A percentile compares a stretch with the other conserved stretches of the same genome.
phyloP scores from a whole-genome alignment of 2,329 filamentous ascomycete genomes.

The Cytospora piceicola region DNA sequence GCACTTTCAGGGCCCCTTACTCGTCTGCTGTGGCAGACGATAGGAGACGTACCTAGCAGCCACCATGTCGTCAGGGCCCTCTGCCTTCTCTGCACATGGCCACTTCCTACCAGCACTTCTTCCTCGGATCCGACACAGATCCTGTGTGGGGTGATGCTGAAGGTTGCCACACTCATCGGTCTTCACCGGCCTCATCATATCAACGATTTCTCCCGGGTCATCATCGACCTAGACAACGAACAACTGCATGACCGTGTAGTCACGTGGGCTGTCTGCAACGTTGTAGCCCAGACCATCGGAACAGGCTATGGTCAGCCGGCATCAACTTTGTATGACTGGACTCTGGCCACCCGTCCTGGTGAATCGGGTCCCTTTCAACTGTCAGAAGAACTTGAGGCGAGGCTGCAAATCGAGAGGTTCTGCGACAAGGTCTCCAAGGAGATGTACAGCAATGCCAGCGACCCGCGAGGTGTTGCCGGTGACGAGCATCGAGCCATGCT shows the following conservation, averaged over 20 bases:
- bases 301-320: conserved; percentile 83
- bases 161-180: conserved; percentile 81
- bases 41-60: conserved; percentile 76
- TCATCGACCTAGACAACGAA: conserved; percentile 75
- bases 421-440: conserved; percentile 78
- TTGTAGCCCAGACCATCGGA: conserved; percentile 80
- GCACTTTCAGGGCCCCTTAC: conserved; percentile 71
- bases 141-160: conserved; percentile 83
- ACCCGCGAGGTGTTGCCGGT: conserved; percentile 69
- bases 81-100: conserved; percentile 81
- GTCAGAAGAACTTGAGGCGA: conserved; percentile 65
- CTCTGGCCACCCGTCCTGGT: conserved; percentile 63
- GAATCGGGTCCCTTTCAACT: conserved; percentile 64
- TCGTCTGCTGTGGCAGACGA: conserved; percentile 74
- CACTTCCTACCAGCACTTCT: conserved; percentile 79
- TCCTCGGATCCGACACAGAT: conserved; percentile 82
- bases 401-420: conserved; percentile 73
- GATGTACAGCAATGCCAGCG: conserved; percentile 77
- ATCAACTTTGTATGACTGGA: conserved; percentile 78
- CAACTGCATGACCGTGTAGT: conserved; percentile 78
- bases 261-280: conserved; percentile 85
- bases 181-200: conserved; percentile 80
- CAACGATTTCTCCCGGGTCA: conserved; percentile 79
- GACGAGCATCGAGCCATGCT: conserved; percentile 70
- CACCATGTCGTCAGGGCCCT: conserved; percentile 83